Percentiles rank a stretch among this genome's conserved stretches.
Conservation (phyloP, 106 monocot genomes). For the Triglochin maritima region DNA sequence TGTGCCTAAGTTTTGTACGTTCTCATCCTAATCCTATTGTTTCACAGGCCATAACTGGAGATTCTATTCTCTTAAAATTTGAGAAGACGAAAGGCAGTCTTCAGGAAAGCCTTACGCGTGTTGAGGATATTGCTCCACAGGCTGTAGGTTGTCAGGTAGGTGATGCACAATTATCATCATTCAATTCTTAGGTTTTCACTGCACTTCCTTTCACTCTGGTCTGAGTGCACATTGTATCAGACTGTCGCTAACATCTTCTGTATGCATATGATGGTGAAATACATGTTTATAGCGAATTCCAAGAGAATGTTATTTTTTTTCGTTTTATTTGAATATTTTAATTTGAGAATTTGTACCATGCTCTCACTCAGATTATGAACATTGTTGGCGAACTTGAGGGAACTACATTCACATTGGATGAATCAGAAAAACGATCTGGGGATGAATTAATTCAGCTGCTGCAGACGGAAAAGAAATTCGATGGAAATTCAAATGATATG, state of each 20-base stretch:
- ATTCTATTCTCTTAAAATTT: constrained; percentile 71
- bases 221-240: no score
- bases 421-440: constrained; percentile 52
- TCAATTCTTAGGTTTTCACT: no score
- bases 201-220: no score
- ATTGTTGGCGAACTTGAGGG: constrained; percentile 50
- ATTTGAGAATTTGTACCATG: no score
- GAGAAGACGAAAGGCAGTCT: constrained; percentile 63
- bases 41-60: constrained; percentile 68
- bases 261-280: no score
- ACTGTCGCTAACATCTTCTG: no score
- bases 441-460: constrained; percentile 56
- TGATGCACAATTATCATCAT: background rate
- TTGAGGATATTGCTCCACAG: constrained; percentile 64
- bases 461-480: constrained; percentile 41
- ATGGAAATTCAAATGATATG: constrained; percentile 18
- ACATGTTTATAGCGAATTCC: no score
- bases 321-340: background rate
- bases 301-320: background rate
- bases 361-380: constrained; percentile 51
- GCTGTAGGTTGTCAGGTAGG: constrained; percentile 61
- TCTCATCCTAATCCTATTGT: background rate
- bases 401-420: constrained; percentile 48
- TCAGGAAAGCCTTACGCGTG: constrained; percentile 51
- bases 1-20: no score